phyloP scores from a whole-genome alignment of 2,329 filamentous ascomycete genomes.

The Sarocladium brachiariae region DNA sequence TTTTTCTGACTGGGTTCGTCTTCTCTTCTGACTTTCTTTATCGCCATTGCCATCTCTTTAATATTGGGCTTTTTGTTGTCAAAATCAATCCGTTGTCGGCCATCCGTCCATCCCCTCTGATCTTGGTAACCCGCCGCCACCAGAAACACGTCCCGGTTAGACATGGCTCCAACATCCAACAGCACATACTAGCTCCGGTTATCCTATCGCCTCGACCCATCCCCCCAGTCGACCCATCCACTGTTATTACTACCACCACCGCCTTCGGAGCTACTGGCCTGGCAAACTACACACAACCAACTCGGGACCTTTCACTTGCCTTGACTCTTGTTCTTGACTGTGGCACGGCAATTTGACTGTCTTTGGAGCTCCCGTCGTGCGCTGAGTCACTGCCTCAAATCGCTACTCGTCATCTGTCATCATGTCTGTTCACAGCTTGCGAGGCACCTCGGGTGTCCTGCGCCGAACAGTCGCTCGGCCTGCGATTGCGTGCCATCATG shows the following conservation, averaged over 20 bases:
- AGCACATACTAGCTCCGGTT: background rate
- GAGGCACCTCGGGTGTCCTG: conserved; percentile 41
- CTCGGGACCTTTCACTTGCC: too few species aligned
- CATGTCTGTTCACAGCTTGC: conserved; percentile 43
- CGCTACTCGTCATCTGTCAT: conserved; percentile 8
- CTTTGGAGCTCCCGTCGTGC: background rate
- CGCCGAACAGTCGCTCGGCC: conserved; percentile 35
- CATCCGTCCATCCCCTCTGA: background rate
- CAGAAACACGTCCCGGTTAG: background rate
- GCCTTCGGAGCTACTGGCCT: conserved; percentile 3
- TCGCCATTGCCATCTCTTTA: background rate
- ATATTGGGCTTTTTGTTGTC: background rate
- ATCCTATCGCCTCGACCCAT: conserved; percentile 4
- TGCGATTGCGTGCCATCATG: conserved; percentile 16
- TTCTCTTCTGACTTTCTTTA: background rate
- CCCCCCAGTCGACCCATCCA: conserved; percentile 4
- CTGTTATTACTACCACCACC: too few species aligned
- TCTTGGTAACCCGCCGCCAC: background rate
- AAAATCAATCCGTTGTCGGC: background rate
- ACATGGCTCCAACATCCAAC: background rate
- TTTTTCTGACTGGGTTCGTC: too few species aligned
- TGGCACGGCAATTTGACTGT: background rate
- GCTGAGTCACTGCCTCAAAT: background rate
- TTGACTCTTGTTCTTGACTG: background rate
- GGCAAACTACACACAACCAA: too few species aligned